Evolutionary conservation across 352 stramenopile species (phyloP), one percentile per base, ranked within the genome.

Genomic region (Phytophthora pistaciae): DNA sequence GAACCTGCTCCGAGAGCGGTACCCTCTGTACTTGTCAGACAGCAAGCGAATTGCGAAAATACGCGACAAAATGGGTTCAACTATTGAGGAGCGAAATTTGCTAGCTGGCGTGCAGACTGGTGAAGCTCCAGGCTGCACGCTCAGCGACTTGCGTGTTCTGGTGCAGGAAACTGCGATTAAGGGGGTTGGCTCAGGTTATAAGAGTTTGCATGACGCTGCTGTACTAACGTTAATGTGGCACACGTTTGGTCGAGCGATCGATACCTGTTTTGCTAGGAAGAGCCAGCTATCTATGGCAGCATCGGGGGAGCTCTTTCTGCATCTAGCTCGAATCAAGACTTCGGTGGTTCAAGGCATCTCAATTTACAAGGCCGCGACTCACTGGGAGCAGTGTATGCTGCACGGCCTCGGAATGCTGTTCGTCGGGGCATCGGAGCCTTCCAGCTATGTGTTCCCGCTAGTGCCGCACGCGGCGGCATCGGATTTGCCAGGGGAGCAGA

Each of bases 331-430:
- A 56, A 18, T 50, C 62, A 68, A 57, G 25, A 54, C 20, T 27
- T 27, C 25, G 25, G 25, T 27, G 25, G 25, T 27, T 27, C 25
- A 27, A 27, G 25, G 25, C 25, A 36, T 62, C 11, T 68, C 40
- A 3, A 68, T 57, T n/a, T 71, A 60, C 48, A 61, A 65, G 46
- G 33, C 55, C 2, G 64, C 36, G 0, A 44, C 14, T 13, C 33
- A 55, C 16, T 65, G 64, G 46, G 23, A 65, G 21, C 56, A 71
- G 48, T 70, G 56, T 33, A 60, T 64, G 64, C 29, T 64, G 6
- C 46, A 70, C 60, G 46, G 25, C 1, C 49, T 70, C 10, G 38
- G 52, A 10, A 60, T 68, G 52, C 23, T 68, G 10, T 56, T 68
- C 5, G 58, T 55, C 16, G 42, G 42, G 0, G 27, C 27, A 5